Evolutionary conservation across 208 protist species (phyloP).

Genomic region (Zelonia costaricensis): DNA sequence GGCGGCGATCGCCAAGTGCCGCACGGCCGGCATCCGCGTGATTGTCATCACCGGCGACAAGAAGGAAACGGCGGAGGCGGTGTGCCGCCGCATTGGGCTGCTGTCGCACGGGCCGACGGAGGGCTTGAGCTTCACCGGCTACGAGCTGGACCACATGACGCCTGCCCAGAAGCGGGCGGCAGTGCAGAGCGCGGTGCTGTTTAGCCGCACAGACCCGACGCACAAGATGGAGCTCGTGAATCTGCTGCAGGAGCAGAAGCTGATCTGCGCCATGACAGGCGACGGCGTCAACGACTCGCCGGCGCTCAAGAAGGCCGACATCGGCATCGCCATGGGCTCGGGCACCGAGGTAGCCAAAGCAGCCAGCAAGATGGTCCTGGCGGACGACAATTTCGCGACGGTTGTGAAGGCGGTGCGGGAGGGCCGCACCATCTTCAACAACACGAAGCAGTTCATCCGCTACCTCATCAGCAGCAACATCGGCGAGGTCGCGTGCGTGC

Average conservation of each 20-base stretch:
- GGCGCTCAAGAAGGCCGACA: slow-evolving; percentile 98
- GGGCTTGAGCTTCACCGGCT: slow-evolving; percentile 66
- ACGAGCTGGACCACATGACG: slow-evolving; percentile 77
- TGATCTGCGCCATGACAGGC: slow-evolving; percentile 92
- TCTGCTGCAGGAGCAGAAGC: slow-evolving; percentile 74
- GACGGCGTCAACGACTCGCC: slow-evolving; percentile 95
- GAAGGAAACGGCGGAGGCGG: slow-evolving; percentile 95
- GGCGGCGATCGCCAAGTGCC: slow-evolving; percentile 90
- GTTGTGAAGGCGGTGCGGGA: slow-evolving; percentile 97
- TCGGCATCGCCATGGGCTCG: slow-evolving; percentile 98
- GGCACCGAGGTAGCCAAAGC: slow-evolving; percentile 98
- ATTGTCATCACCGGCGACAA: slow-evolving; percentile 98
- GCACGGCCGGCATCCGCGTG: slow-evolving; percentile 95
- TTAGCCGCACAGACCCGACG: slow-evolving; percentile 82
- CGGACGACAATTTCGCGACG: slow-evolving; percentile 97
- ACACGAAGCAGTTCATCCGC: slow-evolving; percentile 98
- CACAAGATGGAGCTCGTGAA: slow-evolving; percentile 90
- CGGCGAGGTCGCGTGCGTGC: slow-evolving; percentile 93
- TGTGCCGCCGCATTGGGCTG: slow-evolving; percentile 95
- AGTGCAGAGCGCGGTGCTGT: slow-evolving; percentile 68
- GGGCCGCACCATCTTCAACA: slow-evolving; percentile 96
- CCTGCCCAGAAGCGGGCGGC: slow-evolving; percentile 48
- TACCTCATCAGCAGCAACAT: slow-evolving; percentile 98
- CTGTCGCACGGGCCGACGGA: slow-evolving; percentile 43
- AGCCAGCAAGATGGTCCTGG: slow-evolving; percentile 96